These are phyloP conservation scores for Collybia sp. DNA, from an alignment of 768 basidiomycete genomes.

Conservation along the genomic window DNA sequence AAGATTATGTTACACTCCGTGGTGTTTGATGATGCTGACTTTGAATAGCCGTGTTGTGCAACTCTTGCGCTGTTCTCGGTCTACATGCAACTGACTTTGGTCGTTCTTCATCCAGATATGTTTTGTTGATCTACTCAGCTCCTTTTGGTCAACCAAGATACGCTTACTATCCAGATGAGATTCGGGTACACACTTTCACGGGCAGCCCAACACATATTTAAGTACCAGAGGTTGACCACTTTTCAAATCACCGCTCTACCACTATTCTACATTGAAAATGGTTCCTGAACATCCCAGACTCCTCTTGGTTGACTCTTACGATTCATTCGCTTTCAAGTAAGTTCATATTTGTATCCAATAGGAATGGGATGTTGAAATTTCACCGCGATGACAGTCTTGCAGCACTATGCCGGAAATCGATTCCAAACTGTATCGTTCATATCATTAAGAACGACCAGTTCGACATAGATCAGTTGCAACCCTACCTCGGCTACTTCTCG, in stretches of 20 bases:
- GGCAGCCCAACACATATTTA: too few relatives aligned
- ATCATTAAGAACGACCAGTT: slow-evolving; percentile 73
- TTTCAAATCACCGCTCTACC: not conserved
- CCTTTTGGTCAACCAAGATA: too few relatives aligned
- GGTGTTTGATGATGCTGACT: too few relatives aligned
- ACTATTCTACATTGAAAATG: slow-evolving; percentile 17
- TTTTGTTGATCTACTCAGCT: too few relatives aligned
- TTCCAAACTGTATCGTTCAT: slow-evolving; percentile 56
- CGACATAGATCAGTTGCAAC: slow-evolving; percentile 41
- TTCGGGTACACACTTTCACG: not conserved
- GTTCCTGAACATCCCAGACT: slow-evolving; percentile 42
- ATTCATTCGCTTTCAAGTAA: slow-evolving; percentile 87
- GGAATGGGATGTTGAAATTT: not conserved
- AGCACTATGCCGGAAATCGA: slow-evolving; percentile 58
- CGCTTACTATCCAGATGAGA: too few relatives aligned
- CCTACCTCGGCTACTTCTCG: slow-evolving; percentile 56
- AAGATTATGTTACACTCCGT: too few relatives aligned
- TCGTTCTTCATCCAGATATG: too few relatives aligned
- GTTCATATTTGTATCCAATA: slow-evolving; percentile 17
- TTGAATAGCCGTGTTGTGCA: too few relatives aligned
- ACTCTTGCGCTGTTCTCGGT: too few relatives aligned
- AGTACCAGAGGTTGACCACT: too few relatives aligned
- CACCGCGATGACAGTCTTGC: slow-evolving; percentile 49
- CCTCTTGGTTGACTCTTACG: slow-evolving; percentile 78
- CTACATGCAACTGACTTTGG: too few relatives aligned